phyloP scores from a whole-genome alignment of 78 protist genomes.

The Dictyostelium purpureum region DNA sequence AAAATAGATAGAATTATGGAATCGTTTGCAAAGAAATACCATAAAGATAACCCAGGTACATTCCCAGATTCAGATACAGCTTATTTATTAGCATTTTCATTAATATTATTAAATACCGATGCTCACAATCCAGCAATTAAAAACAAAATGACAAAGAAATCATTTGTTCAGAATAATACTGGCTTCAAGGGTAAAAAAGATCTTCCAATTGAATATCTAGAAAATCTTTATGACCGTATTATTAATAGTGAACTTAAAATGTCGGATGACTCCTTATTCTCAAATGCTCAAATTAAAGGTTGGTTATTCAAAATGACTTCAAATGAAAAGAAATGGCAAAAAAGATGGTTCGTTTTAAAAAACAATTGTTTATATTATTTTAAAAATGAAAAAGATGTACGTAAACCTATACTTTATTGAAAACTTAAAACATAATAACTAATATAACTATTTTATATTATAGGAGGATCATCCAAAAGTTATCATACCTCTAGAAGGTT shows the following conservation, averaged over 20 bases:
- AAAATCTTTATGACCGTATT: constrained; percentile 47
- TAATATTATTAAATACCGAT: constrained; percentile 98
- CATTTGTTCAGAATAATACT: constrained; percentile 47
- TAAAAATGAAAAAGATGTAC: constrained; percentile 27
- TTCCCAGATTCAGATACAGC: constrained; percentile 94
- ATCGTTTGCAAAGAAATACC: constrained; percentile 91
- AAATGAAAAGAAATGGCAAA: constrained; percentile 71
- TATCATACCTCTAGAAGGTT: constrained; percentile 62
- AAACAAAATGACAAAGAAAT: constrained; percentile 84
- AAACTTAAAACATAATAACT: not conserved
- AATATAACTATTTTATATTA: not conserved
- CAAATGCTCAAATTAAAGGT: constrained; percentile 47
- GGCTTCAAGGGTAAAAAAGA: constrained; percentile 27
- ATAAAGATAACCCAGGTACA: constrained; percentile 79
- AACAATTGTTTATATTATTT: constrained; percentile 81
- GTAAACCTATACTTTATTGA: not conserved
- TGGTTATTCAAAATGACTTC: constrained; percentile 65
- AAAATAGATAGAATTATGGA: constrained; percentile 95
- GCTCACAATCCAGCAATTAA: constrained; percentile 91
- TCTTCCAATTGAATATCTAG: constrained; percentile 45
- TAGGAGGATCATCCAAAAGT: constrained; percentile 60
- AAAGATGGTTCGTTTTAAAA: constrained; percentile 73
- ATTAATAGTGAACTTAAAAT: constrained; percentile 34
- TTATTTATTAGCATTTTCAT: constrained; percentile 96
- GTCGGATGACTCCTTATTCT: constrained; percentile 20